Evolutionary conservation across 1,139 yeast species (phyloP).

Genomic region (Yamadazyma sp.): DNA sequence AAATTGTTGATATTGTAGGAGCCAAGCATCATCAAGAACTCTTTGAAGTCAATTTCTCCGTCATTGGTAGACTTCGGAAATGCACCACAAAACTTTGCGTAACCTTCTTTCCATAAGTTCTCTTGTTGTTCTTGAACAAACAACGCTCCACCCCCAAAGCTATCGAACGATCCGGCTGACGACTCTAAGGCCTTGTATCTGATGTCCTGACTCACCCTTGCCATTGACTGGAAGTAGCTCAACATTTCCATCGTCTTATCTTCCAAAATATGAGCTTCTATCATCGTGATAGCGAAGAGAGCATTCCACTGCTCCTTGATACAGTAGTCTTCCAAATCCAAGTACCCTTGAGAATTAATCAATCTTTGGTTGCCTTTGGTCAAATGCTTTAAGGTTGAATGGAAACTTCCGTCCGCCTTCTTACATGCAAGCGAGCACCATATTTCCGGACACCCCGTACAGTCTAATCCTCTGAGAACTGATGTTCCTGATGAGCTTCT

Average conservation of each 20-base stretch:
- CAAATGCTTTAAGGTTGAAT: constrained; percentile 60
- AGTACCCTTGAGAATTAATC: constrained; percentile 52
- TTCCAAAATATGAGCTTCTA: constrained; percentile 48
- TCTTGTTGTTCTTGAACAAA: constrained; percentile 60
- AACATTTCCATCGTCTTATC: constrained; percentile 44
- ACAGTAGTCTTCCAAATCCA: constrained; percentile 59
- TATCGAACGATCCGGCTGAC: constrained; percentile 57
- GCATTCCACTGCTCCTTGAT: constrained; percentile 68
- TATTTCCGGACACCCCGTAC: constrained; percentile 62
- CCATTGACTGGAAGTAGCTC: constrained; percentile 60
- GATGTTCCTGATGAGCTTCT: constrained; percentile 24
- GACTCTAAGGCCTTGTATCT: constrained; percentile 63
- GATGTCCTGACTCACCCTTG: constrained; percentile 65
- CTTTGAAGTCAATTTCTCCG: constrained; percentile 45
- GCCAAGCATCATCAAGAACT: constrained; percentile 64
- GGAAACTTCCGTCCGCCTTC: constrained; percentile 50
- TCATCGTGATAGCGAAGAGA: constrained; percentile 61
- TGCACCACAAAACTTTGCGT: constrained; percentile 45
- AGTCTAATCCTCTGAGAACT: constrained; percentile 58
- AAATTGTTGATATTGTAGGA: constrained; percentile 73
- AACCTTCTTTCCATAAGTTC: constrained; percentile 60
- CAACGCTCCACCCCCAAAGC: constrained; percentile 48
- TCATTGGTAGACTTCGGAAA: constrained; percentile 40
- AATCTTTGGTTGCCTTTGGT: constrained; percentile 28
- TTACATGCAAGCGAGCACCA: constrained; percentile 77